Conservation (phyloP, 495 filamentous ascomycete species). For the Friedmanniomyces simplex region DNA sequence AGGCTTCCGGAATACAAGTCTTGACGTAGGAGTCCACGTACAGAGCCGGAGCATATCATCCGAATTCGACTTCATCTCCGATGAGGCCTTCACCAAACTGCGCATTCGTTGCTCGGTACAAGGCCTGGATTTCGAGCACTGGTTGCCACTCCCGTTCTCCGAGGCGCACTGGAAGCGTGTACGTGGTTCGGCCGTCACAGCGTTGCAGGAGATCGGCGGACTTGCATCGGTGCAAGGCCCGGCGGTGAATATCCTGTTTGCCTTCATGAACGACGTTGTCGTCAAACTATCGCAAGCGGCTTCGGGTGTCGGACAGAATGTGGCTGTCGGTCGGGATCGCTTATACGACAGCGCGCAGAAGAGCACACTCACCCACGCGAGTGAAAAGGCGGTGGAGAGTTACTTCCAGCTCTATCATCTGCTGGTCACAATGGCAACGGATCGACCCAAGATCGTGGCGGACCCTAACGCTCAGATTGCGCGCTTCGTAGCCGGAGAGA, state of each 20-base stretch:
- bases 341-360: conserved; percentile 7
- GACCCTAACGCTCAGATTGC: conserved; percentile 25
- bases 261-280: conserved; percentile 44
- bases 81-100: conserved; percentile 31
- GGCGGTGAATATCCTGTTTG: conserved; percentile 34
- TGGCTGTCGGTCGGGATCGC: conserved; percentile 16
- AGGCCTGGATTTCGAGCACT: conserved; percentile 33
- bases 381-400: conserved; percentile 43
- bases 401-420: conserved; percentile 47
- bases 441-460: conserved; percentile 13
- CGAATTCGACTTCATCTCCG: conserved; percentile 41
- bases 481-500: conserved; percentile 32
- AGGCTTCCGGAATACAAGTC: conserved; percentile 29
- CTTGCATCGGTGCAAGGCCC: conserved; percentile 7
- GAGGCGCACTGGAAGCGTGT: conserved; percentile 37
- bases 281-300: conserved; percentile 25
- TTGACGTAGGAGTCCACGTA: conserved; percentile 39
- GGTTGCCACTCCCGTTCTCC: conserved; percentile 39
- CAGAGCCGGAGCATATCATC: conserved; percentile 24
- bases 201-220: conserved; percentile 10
- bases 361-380: conserved; percentile 38
- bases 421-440: conserved; percentile 33
- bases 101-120: conserved; percentile 33
- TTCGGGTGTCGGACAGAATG: conserved; percentile 25
- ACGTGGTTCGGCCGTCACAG: conserved; percentile 13